These are phyloP conservation scores for Niveomyces coronatus DNA, from an alignment of 2,329 filamentous ascomycete species.

Conservation along the genomic window DNA sequence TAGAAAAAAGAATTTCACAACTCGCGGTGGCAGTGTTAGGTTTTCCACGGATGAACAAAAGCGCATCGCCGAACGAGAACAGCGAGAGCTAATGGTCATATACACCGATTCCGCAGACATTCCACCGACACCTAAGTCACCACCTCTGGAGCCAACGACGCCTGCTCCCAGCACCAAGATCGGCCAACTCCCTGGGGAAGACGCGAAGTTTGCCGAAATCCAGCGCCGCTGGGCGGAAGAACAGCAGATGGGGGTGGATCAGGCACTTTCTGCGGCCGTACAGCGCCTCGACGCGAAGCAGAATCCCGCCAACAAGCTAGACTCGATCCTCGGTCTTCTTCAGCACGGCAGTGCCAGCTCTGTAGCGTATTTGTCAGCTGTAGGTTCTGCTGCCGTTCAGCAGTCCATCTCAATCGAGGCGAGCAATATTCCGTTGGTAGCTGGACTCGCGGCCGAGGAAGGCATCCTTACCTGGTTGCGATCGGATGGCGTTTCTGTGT, in stretches of 20 bases:
- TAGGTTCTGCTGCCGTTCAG: background rate
- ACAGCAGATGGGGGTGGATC: slow-evolving; percentile 31
- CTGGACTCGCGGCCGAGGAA: slow-evolving; percentile 27
- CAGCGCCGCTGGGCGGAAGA: slow-evolving; percentile 39
- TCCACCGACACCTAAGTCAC: slow-evolving; percentile 46
- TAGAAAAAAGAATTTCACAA: slow-evolving; percentile 39
- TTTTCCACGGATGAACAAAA: slow-evolving; percentile 47
- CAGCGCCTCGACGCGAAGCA: slow-evolving; percentile 31
- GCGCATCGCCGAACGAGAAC: slow-evolving; percentile 45
- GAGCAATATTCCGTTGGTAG: slow-evolving; percentile 20
- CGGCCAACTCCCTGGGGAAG: slow-evolving; percentile 27
- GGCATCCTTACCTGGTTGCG: slow-evolving; percentile 32
- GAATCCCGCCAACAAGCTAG: slow-evolving; percentile 26
- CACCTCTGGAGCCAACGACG: slow-evolving; percentile 25
- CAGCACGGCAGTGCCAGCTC: slow-evolving; percentile 14
- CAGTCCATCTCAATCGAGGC: background rate
- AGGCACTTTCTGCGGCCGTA: slow-evolving; percentile 32
- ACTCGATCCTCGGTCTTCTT: slow-evolving; percentile 30
- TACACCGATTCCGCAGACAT: slow-evolving; percentile 46
- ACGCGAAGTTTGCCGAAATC: slow-evolving; percentile 36
- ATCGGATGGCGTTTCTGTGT: slow-evolving; percentile 34
- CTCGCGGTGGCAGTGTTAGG: slow-evolving; percentile 40
- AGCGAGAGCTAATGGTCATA: slow-evolving; percentile 49
- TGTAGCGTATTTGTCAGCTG: background rate
- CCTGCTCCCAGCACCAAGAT: slow-evolving; percentile 18